Base-by-base conservation (phyloP, 176 grass and related monocot species). In the Zea luxurians region DNA sequence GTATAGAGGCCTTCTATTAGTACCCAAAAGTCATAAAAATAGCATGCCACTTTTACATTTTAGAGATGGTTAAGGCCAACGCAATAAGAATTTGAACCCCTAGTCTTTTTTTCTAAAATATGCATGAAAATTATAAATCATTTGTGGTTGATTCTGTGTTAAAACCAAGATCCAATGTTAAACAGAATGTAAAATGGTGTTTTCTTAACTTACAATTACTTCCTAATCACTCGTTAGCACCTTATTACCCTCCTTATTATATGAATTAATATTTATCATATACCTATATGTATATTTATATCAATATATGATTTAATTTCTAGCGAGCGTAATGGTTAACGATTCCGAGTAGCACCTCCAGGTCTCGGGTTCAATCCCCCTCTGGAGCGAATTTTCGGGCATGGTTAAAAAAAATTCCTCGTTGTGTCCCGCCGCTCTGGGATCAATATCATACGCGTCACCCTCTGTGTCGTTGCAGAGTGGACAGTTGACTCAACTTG, bases 1-100 rank as follows among this genome's bases (percentile, higher is more conserved):
- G 18, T 60, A 82, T 59, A 68, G 2, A 59, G 13, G 75, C 7
- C 5, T 58, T 78, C 70, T 44, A 18, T 57, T 9, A 57, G 54
- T 9, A 57, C 54, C n/a, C 9, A 27, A 48, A 27, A n/a, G 66
- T 36, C 37, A 15, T 46, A 6, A 4, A 76, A 10, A 37, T 45
- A 70, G 16, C 7, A 76, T 7, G 16, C 27, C 50, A 27, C 2
- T 11, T 8, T 15, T 34, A 40, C 61, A 67, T 35, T 66, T 52
- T 61, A 73, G 36, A 83, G 2, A 71, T 27, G 27, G 17, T 48
- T 40, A 43, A 12, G 66, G 10, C 27, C 40, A n/a, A 34, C 16
- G 2, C 10, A 37, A 52, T 10, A 73, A 38, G 66, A 50, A 66
- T 53, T 17, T 34, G 18, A 61, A 8, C 6, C 44, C 43, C 18